Percentiles rank a stretch among this genome's conserved stretches.
Evolutionary conservation across 2,329 filamentous ascomycete genomes (phyloP).

Genomic region (Aspergillus arachidicola): DNA sequence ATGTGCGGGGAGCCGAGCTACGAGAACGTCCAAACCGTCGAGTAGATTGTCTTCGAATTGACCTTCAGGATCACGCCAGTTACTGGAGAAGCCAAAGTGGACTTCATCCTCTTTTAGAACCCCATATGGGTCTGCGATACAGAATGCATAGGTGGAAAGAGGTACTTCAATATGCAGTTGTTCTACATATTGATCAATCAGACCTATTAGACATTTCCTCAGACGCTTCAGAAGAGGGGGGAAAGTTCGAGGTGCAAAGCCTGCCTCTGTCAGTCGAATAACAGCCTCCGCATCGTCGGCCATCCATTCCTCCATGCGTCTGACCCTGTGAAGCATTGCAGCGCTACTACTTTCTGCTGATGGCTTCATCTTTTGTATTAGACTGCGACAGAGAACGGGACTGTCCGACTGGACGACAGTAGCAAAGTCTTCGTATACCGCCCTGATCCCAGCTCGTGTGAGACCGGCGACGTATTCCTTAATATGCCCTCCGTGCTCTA

Average conservation of each 20-base stretch:
- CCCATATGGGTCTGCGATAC: slow-evolving; percentile 58
- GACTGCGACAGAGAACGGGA: slow-evolving; percentile 37
- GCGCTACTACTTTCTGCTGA: slow-evolving; percentile 26
- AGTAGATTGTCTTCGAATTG: slow-evolving; percentile 48
- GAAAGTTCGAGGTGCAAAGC: slow-evolving; percentile 49
- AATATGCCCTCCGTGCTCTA: slow-evolving; percentile 55
- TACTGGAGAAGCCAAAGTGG: slow-evolving; percentile 56
- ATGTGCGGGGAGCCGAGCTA: slow-evolving; percentile 60
- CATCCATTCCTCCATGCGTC: slow-evolving; percentile 41
- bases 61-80: slow-evolving; percentile 40
- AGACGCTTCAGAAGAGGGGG: slow-evolving; percentile 46
- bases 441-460: slow-evolving; percentile 38
- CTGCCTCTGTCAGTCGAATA: slow-evolving; percentile 45
- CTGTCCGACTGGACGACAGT: slow-evolving; percentile 39
- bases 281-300: slow-evolving; percentile 37
- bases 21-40: slow-evolving; percentile 54
- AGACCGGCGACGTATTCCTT: slow-evolving; percentile 47
- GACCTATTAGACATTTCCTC: slow-evolving; percentile 39
- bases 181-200: slow-evolving; percentile 47
- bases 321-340: slow-evolving; percentile 22
- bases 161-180: slow-evolving; percentile 53
- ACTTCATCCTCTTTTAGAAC: slow-evolving; percentile 58
- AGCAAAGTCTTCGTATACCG: slow-evolving; percentile 38
- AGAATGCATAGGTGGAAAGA: slow-evolving; percentile 57
- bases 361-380: slow-evolving; percentile 37